Evolutionary conservation across 2,329 filamentous ascomycete species (phyloP).

Genomic region (Ceratocystis harringtonii): DNA sequence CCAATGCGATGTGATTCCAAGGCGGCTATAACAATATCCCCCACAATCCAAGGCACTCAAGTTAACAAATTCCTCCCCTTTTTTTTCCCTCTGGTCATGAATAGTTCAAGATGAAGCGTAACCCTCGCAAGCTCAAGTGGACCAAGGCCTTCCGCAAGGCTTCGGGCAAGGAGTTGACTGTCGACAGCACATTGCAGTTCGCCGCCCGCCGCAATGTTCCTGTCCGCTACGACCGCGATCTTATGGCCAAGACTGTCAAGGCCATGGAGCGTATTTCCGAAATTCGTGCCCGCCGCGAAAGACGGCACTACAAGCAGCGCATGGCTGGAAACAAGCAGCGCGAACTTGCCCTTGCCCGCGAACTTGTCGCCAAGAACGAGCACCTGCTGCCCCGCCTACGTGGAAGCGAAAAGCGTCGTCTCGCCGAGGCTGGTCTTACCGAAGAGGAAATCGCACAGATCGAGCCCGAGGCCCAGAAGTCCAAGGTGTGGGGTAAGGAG

Average conservation of each 20-base stretch:
- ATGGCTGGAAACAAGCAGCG: conserved; percentile 82
- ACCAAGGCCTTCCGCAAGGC: conserved; percentile 77
- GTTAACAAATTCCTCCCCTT: background rate
- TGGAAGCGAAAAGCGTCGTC: conserved; percentile 44
- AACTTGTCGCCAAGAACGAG: conserved; percentile 80
- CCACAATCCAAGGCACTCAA: background rate
- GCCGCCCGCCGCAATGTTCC: conserved; percentile 86
- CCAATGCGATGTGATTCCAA: background rate
- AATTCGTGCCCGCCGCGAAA: conserved; percentile 69
- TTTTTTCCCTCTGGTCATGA: background rate
- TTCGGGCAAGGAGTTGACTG: conserved; percentile 74
- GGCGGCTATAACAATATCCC: background rate
- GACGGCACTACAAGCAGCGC: conserved; percentile 84
- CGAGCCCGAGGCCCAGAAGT: conserved; percentile 26
- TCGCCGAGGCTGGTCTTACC: conserved; percentile 39
- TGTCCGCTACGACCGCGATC: conserved; percentile 86
- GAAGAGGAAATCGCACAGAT: conserved; percentile 36
- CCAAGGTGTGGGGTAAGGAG: conserved; percentile 31
- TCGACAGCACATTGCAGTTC: conserved; percentile 88
- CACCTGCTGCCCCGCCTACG: conserved; percentile 70
- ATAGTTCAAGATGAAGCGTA: conserved; percentile 93
- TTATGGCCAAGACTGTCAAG: conserved; percentile 71
- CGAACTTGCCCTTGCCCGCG: conserved; percentile 64
- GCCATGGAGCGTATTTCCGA: conserved; percentile 86
- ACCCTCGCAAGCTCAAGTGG: conserved; percentile 93